These are phyloP conservation scores for Chrysanthemum lavandulifolium DNA, from an alignment of 129 eudicot species.

Conservation along the genomic window DNA sequence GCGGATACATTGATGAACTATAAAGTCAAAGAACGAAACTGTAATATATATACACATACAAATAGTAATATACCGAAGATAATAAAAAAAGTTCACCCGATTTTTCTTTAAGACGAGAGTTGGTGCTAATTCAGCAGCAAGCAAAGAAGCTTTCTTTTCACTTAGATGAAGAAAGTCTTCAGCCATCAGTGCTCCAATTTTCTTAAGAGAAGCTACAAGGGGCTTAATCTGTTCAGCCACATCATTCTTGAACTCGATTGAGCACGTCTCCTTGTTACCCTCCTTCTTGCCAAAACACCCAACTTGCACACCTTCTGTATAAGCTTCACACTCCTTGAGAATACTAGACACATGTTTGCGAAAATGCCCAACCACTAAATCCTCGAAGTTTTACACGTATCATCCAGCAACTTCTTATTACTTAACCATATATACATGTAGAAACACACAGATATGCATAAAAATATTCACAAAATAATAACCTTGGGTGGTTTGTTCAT, in stretches of 20 bases:
- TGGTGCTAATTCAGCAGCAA: no score
- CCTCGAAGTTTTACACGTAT: neutral
- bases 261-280: neutral
- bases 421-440: neutral
- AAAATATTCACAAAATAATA: neutral
- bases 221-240: no score
- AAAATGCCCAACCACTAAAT: conserved; percentile 1
- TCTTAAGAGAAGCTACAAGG: no score
- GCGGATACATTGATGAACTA: no score
- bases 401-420: neutral
- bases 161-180: no score
- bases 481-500: conserved; percentile 68
- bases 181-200: no score
- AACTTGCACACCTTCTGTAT: neutral
- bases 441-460: neutral
- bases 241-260: neutral
- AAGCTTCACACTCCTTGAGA: neutral
- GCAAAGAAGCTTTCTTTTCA: no score
- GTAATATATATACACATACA: no score
- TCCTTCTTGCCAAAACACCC: neutral
- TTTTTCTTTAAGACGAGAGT: no score
- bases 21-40: no score
- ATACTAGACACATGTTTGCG: neutral
- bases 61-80: no score
- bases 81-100: no score